Evolutionary conservation across 2,329 filamentous ascomycete species (phyloP).

Genomic region (Pseudogymnoascus sp.): DNA sequence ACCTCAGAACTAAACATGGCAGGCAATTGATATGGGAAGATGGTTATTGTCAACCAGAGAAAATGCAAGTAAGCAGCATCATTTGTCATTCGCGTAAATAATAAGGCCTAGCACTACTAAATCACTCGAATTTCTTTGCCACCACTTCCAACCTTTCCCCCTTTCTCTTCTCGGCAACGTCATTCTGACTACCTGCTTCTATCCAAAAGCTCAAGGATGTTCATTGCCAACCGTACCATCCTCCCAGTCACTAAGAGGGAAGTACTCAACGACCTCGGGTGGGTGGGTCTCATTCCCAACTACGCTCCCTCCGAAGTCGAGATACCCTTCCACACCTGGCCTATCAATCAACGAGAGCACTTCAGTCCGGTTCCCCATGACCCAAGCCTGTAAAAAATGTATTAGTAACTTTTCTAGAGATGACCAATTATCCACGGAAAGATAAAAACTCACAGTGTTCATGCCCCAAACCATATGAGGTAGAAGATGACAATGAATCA

Average conservation of each 20-base stretch:
- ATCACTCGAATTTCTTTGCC: not conserved
- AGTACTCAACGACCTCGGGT: constrained; percentile 18
- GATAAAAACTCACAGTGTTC: not conserved
- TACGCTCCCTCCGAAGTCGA: constrained; percentile 27
- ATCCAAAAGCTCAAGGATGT: not conserved
- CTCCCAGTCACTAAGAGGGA: not conserved
- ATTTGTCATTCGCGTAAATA: not conserved
- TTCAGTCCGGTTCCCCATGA: constrained; percentile 28
- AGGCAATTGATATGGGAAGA: not conserved
- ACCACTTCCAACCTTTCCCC: not conserved
- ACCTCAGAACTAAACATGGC: not conserved
- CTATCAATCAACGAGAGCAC: constrained; percentile 18
- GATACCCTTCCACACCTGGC: constrained; percentile 27
- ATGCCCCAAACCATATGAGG: constrained; percentile 36
- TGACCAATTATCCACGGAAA: constrained; percentile 17
- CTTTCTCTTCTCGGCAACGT: not conserved
- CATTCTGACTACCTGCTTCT: not conserved
- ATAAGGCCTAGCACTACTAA: not conserved
- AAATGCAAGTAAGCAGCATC: not conserved
- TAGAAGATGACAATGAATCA: constrained; percentile 43
- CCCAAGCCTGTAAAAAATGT: constrained; percentile 21
- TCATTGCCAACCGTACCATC: not conserved
- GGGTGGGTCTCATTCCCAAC: constrained; percentile 25
- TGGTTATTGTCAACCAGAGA: not conserved
- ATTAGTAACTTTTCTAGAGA: not conserved